These are phyloP conservation scores for Cryoendolithus antarcticus DNA, from an alignment of 2,329 filamentous ascomycete genomes.

Conservation along the genomic window DNA sequence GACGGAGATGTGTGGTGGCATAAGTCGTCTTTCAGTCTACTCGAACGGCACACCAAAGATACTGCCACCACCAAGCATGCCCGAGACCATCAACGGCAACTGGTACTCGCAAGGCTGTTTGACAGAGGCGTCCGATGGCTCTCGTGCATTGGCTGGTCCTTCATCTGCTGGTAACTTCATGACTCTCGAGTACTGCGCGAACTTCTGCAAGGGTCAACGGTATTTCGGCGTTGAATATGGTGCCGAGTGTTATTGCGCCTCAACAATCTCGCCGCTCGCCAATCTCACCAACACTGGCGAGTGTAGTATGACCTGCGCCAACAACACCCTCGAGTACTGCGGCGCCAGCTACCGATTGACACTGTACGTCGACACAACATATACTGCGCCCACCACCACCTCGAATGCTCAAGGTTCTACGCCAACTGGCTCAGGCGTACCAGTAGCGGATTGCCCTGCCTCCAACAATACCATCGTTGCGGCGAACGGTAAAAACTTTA, in stretches of 20 bases:
- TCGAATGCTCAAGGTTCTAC: slow-evolving; percentile 6
- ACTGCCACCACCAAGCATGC: slow-evolving; percentile 13
- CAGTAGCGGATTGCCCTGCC: slow-evolving; percentile 10
- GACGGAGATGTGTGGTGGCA: slow-evolving; percentile 19
- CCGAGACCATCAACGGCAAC: slow-evolving; percentile 14
- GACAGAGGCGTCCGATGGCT: slow-evolving; percentile 15
- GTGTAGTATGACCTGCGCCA: slow-evolving; percentile 19
- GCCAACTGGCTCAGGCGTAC: slow-evolving; percentile 1
- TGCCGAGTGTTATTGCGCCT: slow-evolving; percentile 26
- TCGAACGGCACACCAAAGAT: slow-evolving; percentile 14
- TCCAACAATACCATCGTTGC: slow-evolving; percentile 10
- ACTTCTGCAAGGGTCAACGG: slow-evolving; percentile 23
- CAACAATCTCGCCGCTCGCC: slow-evolving; percentile 10
- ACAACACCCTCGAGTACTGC: slow-evolving; percentile 17
- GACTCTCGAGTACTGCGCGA: slow-evolving; percentile 29
- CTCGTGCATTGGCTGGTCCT: slow-evolving; percentile 16
- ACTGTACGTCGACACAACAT: slow-evolving; percentile 15
- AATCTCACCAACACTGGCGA: slow-evolving; percentile 8
- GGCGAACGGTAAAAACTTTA: slow-evolving; percentile 11
- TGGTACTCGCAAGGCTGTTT: slow-evolving; percentile 21
- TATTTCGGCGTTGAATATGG: slow-evolving; percentile 29
- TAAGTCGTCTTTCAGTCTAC: slow-evolving; percentile 22
- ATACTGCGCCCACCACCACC: slow-evolving; percentile 8
- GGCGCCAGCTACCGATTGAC: slow-evolving; percentile 18
- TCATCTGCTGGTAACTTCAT: slow-evolving; percentile 19